Base-by-base conservation (phyloP, 345 rosid species). In the Populus nigra region DNA sequence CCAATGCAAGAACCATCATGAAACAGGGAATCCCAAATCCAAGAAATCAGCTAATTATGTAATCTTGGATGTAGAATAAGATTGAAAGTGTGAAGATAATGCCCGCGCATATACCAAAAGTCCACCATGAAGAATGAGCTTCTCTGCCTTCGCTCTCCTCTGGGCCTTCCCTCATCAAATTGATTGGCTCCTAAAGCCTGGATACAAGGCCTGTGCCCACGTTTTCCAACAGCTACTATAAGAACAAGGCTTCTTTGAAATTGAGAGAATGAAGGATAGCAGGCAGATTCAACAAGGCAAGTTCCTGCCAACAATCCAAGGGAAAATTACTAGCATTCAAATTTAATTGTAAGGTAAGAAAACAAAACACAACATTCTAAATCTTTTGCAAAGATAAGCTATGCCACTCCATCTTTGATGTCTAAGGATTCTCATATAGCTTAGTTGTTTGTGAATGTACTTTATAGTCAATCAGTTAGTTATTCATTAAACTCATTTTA, bases 21-120 rank as follows among this genome's bases (percentile, higher is more conserved):
- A 72, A 20, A 61, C 77, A 76, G 35, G 80, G 83, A 43, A 81
- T 81, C 29, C 80, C 83, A 53, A 76, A 81, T 18, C 83, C 83
- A n/a, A 81, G 57, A 8, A 38, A 63, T 80, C 83, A 73, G n/a
- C 65, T 81, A 9, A 81, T n/a, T n/a, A n/a, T 68, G 59, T 81
- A 76, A 31, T 31, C 33, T 29, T 29, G 27, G 27, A 27, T 27
- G 27, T 27, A 27, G 27, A 27, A 27, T 27, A 27, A 27, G 27
- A 27, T 27, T 27, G 27, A 27, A 27, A 27, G 27, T 27, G 27
- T 27, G 1, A 27, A 27, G 27, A 27, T 27, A 27, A 27, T 27
- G 27, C 1, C 25, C 25, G 25, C 25, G 25, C 25, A 25, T 25
- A 25, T 25, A 25, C 25, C 25, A 25, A 25, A 25, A 25, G 25